phyloP scores from a whole-genome alignment of 306 rosid genomes.

The Abrus precatorius region DNA sequence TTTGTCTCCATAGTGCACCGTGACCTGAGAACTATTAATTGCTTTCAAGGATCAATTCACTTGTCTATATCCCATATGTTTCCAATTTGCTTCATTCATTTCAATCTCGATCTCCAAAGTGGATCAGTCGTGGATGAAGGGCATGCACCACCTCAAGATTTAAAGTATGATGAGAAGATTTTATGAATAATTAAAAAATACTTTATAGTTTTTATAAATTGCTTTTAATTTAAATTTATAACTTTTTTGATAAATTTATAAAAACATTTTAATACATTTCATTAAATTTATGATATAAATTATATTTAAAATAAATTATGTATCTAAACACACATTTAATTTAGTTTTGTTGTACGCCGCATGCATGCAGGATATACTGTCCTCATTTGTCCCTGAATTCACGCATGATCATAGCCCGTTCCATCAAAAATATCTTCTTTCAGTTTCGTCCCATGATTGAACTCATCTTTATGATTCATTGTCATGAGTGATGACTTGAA shows the following conservation, averaged over 20 bases:
- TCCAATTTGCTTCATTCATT: background rate
- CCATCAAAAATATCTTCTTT: background rate
- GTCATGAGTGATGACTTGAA: background rate
- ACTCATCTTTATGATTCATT: background rate
- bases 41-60: background rate
- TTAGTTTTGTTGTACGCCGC: conserved; percentile 8
- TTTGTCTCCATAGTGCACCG: background rate
- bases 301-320: no score
- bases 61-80: conserved; percentile 20
- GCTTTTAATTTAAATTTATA: no score
- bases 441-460: background rate
- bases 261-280: no score
- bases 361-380: conserved; percentile 8
- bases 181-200: no score
- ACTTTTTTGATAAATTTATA: no score
- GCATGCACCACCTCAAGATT: conserved; percentile 5
- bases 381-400: background rate
- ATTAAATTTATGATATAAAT: no score
- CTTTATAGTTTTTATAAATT: no score
- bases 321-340: no score
- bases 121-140: background rate
- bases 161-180: background rate
- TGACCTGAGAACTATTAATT: background rate
- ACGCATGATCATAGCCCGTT: conserved; percentile 36
- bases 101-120: background rate